Evolutionary conservation across 345 rosid species (phyloP).

Genomic region (Reutealis trisperma): DNA sequence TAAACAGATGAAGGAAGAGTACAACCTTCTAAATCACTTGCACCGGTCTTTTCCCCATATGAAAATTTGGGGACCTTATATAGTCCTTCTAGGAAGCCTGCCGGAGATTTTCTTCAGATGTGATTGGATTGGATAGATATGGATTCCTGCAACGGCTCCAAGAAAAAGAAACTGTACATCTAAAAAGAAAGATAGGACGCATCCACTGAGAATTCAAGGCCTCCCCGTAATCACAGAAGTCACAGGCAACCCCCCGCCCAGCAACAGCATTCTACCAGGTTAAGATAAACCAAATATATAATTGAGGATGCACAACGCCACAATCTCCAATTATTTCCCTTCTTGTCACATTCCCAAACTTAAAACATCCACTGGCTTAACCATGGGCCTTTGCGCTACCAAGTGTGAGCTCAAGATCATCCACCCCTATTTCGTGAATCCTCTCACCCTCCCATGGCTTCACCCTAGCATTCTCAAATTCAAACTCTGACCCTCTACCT

Average conservation of each 20-base stretch:
- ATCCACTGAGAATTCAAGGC: neutral
- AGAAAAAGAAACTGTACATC: slow-evolving; percentile 30
- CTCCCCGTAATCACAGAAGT: neutral
- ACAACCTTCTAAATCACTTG: slow-evolving; percentile 12
- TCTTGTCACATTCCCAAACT: neutral
- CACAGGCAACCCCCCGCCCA: neutral
- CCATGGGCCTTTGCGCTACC: slow-evolving; percentile 67
- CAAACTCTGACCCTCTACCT: slow-evolving; percentile 69
- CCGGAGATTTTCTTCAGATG: slow-evolving; percentile 8
- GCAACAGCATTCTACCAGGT: neutral
- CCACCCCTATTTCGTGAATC: slow-evolving; percentile 94
- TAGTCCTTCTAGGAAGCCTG: slow-evolving; percentile 5
- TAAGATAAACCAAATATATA: neutral
- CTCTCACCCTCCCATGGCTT: slow-evolving; percentile 99
- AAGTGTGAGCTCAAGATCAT: slow-evolving; percentile 96
- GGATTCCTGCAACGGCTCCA: slow-evolving; percentile 12
- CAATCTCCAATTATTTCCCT: slow-evolving; percentile 1
- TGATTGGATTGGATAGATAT: slow-evolving; percentile 12
- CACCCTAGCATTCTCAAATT: slow-evolving; percentile 72
- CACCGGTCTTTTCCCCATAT: slow-evolving; percentile 10
- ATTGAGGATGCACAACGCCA: slow-evolving; percentile 23
- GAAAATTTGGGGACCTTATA: slow-evolving; percentile 14
- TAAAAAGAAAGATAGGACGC: slow-evolving; percentile 13
- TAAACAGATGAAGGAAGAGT: slow-evolving; percentile 12
- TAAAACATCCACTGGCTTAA: slow-evolving; percentile 21